These are phyloP conservation scores for Prunus kanzakura DNA, from an alignment of 306 rosid genomes.

Conservation along the genomic window DNA sequence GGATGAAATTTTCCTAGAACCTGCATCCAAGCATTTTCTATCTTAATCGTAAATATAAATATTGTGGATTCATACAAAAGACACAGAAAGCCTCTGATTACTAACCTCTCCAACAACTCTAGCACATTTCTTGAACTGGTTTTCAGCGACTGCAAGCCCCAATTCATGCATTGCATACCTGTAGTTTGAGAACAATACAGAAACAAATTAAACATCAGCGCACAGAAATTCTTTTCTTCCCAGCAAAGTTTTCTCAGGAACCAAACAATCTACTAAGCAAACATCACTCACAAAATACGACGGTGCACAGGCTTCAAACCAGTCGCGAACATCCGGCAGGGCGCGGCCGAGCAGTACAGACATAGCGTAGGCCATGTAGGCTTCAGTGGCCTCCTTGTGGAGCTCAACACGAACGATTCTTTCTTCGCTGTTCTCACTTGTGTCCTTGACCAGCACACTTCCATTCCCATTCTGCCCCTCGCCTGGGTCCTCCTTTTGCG, in stretches of 20 bases:
- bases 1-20: slow-evolving; percentile 97
- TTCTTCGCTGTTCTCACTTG: slow-evolving; percentile 35
- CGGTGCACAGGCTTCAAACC: slow-evolving; percentile 96
- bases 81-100: neutral
- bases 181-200: slow-evolving; percentile 9
- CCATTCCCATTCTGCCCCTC: slow-evolving; percentile 51
- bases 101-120: slow-evolving; percentile 99
- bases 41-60: neutral
- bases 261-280: neutral
- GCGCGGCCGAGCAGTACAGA: slow-evolving; percentile 96
- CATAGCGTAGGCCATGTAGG: slow-evolving; percentile 91
- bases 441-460: slow-evolving; percentile 39
- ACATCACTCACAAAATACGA: slow-evolving; percentile 72
- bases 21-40: slow-evolving; percentile 37
- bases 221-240: neutral
- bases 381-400: slow-evolving; percentile 85
- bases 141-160: slow-evolving; percentile 79
- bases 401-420: slow-evolving; percentile 57
- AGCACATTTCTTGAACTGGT: slow-evolving; percentile 95
- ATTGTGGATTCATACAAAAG: neutral
- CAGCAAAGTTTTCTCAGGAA: neutral
- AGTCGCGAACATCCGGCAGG: slow-evolving; percentile 90
- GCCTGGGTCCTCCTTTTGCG: slow-evolving; percentile 2
- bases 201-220: neutral
- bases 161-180: slow-evolving; percentile 98